Conservation (phyloP, 208 protist genomes). For the Acanthamoeba castellanii region DNA sequence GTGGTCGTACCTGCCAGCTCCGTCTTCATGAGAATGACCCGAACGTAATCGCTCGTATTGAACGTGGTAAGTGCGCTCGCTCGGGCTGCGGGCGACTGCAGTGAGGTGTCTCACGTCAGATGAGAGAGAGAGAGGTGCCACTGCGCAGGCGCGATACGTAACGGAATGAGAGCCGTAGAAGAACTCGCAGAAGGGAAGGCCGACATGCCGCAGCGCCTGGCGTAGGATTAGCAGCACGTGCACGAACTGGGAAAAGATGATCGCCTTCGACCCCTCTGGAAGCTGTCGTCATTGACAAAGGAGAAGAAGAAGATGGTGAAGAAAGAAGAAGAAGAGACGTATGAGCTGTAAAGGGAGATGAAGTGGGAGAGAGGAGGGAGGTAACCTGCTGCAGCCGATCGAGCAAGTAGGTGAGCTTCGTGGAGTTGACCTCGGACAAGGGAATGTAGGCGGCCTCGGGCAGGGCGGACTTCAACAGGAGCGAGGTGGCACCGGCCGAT, state of each 20-base stretch:
- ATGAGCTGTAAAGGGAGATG: not conserved
- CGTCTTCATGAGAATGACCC: conserved; percentile 82
- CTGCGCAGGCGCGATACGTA: not conserved
- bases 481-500: not conserved
- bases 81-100: conserved; percentile 11
- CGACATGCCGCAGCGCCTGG: conserved; percentile 9
- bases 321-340: no score
- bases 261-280: conserved; percentile 54
- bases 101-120: not conserved
- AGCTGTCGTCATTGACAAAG: not conserved
- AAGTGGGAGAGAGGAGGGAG: not conserved
- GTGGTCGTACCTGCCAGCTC: conserved; percentile 74
- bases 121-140: not conserved
- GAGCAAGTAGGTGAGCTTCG: conserved; percentile 78
- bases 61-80: conserved; percentile 72
- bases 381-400: conserved; percentile 52
- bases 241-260: conserved; percentile 82
- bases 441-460: conserved; percentile 45
- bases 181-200: conserved; percentile 73
- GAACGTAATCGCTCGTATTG: conserved; percentile 73
- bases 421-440: conserved; percentile 53
- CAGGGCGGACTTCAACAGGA: not conserved
- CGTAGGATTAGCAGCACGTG: conserved; percentile 73
- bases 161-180: conserved; percentile 25
- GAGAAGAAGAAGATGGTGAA: not conserved